phyloP scores from a whole-genome alignment of 805 yeast species.

The Candida multigemmis region DNA sequence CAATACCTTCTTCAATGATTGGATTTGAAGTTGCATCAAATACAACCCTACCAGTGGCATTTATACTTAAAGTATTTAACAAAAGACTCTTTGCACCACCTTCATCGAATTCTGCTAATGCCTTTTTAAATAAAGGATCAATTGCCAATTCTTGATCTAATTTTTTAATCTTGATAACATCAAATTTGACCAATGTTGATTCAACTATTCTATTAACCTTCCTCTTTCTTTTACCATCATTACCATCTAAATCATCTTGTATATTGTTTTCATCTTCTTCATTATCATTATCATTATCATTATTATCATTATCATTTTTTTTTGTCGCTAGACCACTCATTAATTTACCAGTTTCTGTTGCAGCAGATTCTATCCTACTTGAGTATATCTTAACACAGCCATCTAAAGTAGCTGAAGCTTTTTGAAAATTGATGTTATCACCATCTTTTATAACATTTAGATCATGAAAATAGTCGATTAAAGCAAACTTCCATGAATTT shows the following conservation, averaged over 20 bases:
- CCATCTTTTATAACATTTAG: conserved; percentile 38
- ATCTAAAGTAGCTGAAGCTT: conserved; percentile 85
- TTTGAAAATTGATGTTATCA: conserved; percentile 66
- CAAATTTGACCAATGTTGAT: conserved; percentile 45
- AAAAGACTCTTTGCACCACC: conserved; percentile 72
- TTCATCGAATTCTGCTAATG: conserved; percentile 71
- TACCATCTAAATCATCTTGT: conserved; percentile 7
- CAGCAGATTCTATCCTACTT: conserved; percentile 86
- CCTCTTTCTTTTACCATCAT: conserved; percentile 13
- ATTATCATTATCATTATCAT: conserved; percentile 14
- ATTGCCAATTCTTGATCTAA: conserved; percentile 57
- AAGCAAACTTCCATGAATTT: conserved; percentile 42
- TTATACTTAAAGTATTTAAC: conserved; percentile 51
- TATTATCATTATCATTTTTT: conserved; percentile 12
- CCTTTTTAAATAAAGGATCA: conserved; percentile 70
- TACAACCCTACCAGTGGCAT: conserved; percentile 45
- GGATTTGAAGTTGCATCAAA: conserved; percentile 50
- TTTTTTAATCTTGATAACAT: conserved; percentile 40
- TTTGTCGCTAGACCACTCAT: conserved; percentile 60
- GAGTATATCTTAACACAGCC: conserved; percentile 93
- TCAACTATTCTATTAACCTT: conserved; percentile 24
- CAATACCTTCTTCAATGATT: conserved; percentile 3
- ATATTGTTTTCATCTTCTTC: conserved; percentile 9
- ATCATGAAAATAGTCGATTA: conserved; percentile 46
- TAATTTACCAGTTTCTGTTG: conserved; percentile 79